Evolutionary conservation across 2,329 filamentous ascomycete genomes (phyloP).

Genomic region (Hymenoscyphus repandus): DNA sequence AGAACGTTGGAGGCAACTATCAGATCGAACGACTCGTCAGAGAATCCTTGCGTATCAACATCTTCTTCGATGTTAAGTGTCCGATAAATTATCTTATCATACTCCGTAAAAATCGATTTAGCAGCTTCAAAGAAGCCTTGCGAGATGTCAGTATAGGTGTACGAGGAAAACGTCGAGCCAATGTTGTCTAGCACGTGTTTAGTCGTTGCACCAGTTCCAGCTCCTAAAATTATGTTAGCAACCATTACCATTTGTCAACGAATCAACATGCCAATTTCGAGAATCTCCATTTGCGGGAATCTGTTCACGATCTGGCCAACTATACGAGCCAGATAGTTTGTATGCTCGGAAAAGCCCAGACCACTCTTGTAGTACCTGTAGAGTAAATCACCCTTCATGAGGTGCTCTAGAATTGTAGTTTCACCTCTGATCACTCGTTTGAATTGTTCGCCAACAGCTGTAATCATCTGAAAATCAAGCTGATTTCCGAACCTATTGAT

Average conservation of each 20-base stretch:
- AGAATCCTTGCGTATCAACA: constrained; percentile 16
- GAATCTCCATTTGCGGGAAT: constrained; percentile 21
- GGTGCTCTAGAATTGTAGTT: constrained; percentile 19
- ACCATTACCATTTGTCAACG: too few species aligned
- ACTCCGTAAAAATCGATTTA: constrained; percentile 25
- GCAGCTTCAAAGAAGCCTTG: constrained; percentile 37
- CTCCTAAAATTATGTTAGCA: background rate
- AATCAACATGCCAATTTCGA: background rate
- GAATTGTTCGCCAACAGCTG: constrained; percentile 18
- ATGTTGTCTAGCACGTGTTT: constrained; percentile 32
- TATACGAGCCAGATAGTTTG: background rate
- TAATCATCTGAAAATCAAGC: constrained; percentile 15
- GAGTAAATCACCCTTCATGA: constrained; percentile 18
- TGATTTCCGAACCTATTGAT: constrained; percentile 3
- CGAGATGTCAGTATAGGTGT: constrained; percentile 43
- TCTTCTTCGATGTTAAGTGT: constrained; percentile 22
- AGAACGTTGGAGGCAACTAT: constrained; percentile 22
- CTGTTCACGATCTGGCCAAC: constrained; percentile 26
- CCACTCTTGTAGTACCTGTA: constrained; percentile 19
- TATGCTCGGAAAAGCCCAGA: constrained; percentile 8
- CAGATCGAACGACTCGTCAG: constrained; percentile 17
- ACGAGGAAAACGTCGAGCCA: constrained; percentile 31
- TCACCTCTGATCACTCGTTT: constrained; percentile 16
- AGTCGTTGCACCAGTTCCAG: constrained; percentile 35
- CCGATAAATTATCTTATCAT: constrained; percentile 18